Conservation (phyloP, 441 rosid genomes). For the Jatropha podagrica region DNA sequence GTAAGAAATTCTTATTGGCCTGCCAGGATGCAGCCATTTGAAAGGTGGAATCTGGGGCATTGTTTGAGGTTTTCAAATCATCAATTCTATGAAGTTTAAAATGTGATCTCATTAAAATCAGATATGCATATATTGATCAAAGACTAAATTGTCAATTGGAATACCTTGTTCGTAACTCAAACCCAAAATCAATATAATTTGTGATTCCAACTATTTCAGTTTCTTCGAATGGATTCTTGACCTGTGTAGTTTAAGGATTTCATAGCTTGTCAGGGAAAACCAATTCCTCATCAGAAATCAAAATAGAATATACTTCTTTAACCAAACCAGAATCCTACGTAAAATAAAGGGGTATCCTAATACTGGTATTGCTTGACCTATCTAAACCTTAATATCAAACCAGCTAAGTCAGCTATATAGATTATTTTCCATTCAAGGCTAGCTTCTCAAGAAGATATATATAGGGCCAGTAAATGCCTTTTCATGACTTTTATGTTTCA, state of each 20-base stretch:
- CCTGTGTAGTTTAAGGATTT: slow-evolving; percentile 47
- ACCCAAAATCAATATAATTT: slow-evolving; percentile 88
- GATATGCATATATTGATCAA: slow-evolving; percentile 9
- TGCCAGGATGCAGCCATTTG: slow-evolving; percentile 98
- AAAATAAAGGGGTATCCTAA: not conserved
- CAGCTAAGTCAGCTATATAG: not conserved
- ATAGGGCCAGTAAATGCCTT: not conserved
- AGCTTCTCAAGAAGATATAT: not conserved
- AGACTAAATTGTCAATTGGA: slow-evolving; percentile 3
- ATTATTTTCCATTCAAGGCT: not conserved
- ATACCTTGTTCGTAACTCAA: slow-evolving; percentile 89
- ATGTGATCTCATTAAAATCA: slow-evolving; percentile 16
- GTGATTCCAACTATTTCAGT: slow-evolving; percentile 86
- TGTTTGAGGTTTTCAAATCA: slow-evolving; percentile 44
- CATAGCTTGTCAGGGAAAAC: slow-evolving; percentile 9
- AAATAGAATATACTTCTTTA: not conserved
- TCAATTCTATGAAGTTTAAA: slow-evolving; percentile 51
- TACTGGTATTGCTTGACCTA: not conserved
- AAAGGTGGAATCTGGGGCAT: slow-evolving; percentile 62
- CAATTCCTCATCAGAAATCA: not conserved
- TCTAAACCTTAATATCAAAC: not conserved
- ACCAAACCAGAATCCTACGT: slow-evolving; percentile 1
- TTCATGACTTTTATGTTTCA: not conserved
- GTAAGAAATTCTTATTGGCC: slow-evolving; percentile 85
- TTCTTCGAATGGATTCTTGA: slow-evolving; percentile 86